phyloP scores from a whole-genome alignment of 768 basidiomycete genomes.

The Lentinula aciculospora region DNA sequence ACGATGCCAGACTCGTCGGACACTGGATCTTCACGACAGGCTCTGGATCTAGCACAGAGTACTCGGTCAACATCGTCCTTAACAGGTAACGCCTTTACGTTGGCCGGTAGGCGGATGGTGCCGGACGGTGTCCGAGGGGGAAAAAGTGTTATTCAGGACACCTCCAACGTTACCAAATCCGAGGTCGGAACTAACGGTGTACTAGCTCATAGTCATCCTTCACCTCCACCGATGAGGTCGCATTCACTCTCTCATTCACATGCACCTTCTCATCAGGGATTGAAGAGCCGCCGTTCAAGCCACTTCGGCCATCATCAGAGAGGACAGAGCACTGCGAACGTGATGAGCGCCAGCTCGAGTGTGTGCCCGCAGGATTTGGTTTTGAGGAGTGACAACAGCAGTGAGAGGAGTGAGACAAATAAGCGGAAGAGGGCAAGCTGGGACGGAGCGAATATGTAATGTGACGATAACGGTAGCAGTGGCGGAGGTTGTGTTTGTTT shows the following conservation, averaged over 20 bases:
- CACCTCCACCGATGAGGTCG: neutral
- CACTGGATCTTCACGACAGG: constrained; percentile 18
- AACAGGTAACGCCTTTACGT: neutral
- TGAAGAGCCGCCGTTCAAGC: neutral
- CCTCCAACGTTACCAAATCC: neutral
- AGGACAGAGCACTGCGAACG: constrained; percentile 31
- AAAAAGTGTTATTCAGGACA: neutral
- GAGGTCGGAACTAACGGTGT: neutral
- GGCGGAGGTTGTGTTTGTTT: neutral
- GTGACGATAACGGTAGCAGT: neutral
- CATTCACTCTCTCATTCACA: neutral
- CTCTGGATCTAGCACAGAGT: constrained; percentile 30
- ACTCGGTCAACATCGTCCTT: neutral
- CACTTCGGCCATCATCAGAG: constrained; percentile 34
- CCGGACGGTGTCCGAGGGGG: neutral
- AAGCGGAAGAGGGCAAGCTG: constrained; percentile 42
- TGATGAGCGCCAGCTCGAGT: neutral
- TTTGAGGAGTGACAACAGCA: constrained; percentile 31
- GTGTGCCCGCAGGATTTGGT: constrained; percentile 35
- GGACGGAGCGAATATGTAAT: constrained; percentile 27
- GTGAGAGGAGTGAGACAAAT: constrained; percentile 37
- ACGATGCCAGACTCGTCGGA: neutral
- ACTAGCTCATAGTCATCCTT: neutral
- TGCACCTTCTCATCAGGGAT: neutral
- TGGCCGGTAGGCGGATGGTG: neutral